Percentiles rank a stretch among this genome's conserved stretches.
Conservation (phyloP, 2,329 filamentous ascomycete species). For the Fusarium luffae region DNA sequence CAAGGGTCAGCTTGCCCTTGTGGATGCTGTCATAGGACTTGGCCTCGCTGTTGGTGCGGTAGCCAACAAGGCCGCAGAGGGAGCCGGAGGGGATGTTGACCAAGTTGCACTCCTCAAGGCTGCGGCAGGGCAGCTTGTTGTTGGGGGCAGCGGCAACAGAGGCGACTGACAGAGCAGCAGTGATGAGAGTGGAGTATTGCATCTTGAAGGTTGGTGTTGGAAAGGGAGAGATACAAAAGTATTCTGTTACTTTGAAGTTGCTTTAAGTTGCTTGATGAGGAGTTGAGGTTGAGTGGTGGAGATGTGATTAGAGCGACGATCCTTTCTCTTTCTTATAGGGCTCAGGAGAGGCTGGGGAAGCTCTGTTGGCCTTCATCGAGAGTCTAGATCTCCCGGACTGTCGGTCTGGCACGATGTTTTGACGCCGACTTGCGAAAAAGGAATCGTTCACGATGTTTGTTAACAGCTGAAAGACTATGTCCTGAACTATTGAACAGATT, state of each 20-base stretch:
- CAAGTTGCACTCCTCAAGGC: conserved; percentile 1
- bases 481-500: neutral
- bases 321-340: neutral
- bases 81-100: neutral
- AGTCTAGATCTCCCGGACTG: neutral
- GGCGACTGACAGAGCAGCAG: neutral
- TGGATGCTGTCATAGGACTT: neutral
- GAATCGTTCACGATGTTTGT: neutral
- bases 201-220: neutral
- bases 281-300: neutral
- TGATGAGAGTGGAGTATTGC: neutral
- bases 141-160: neutral
- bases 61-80: neutral
- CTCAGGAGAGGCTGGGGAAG: neutral
- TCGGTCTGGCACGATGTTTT: neutral
- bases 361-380: neutral
- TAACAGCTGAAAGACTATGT: neutral
- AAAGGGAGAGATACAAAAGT: neutral
- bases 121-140: conserved; percentile 1
- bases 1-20: neutral
- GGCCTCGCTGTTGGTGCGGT: neutral
- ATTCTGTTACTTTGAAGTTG: neutral
- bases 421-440: neutral
- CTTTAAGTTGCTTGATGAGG: neutral
- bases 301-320: neutral